Evolutionary conservation across 148 eudicot species (phyloP).

Genomic region (Chenopodium album): DNA sequence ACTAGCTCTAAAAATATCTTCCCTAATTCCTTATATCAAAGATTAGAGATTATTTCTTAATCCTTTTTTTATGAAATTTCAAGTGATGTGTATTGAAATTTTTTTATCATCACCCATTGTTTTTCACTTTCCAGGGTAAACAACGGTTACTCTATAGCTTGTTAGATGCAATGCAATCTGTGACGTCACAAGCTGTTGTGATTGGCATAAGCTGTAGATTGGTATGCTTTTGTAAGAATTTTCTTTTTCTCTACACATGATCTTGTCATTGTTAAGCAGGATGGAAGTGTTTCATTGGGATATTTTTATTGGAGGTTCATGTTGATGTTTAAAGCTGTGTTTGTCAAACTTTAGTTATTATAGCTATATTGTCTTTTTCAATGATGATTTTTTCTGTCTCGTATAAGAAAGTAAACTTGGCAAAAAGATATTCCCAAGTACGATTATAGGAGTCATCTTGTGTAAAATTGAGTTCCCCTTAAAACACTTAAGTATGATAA

Average conservation of each 20-base stretch:
- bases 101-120: background rate
- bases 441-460: background rate
- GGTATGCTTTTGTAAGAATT: conserved; percentile 43
- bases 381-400: background rate
- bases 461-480: background rate
- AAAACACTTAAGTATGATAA: background rate
- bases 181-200: conserved; percentile 89
- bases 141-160: conserved; percentile 88
- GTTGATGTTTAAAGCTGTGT: background rate
- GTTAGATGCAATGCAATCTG: conserved; percentile 96
- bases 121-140: conserved; percentile 64
- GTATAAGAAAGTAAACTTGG: background rate
- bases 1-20: background rate
- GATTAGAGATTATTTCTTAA: background rate
- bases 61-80: background rate
- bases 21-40: background rate
- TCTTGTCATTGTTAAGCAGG: background rate
- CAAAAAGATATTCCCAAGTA: background rate
- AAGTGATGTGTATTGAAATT: background rate
- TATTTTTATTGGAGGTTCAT: background rate
- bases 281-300: background rate
- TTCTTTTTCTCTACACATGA: background rate
- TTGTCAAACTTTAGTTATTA: background rate
- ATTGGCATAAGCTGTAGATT: conserved; percentile 85
- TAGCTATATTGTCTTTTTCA: background rate